A percentile compares a stretch with the other conserved stretches of the same genome.
These are phyloP conservation scores for Populus hybrid DNA, from an alignment of 441 rosid genomes.

Conservation along the genomic window DNA sequence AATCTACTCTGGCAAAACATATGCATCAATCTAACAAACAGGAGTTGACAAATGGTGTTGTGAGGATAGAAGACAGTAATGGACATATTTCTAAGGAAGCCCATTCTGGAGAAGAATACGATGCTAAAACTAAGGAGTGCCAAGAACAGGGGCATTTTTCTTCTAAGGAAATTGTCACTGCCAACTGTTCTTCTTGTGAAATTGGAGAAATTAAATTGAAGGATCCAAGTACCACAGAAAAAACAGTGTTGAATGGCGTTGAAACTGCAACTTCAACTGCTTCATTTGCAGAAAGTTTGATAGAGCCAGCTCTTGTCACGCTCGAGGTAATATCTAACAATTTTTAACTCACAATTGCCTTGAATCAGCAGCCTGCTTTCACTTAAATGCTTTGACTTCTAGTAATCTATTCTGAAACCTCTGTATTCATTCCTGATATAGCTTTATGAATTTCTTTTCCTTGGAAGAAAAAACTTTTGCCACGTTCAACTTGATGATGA, in stretches of 20 bases:
- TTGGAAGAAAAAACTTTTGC: not conserved
- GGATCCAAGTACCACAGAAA: conserved; percentile 44
- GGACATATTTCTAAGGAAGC: conserved; percentile 46
- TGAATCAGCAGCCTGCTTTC: not conserved
- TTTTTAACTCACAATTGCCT: not conserved
- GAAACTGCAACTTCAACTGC: conserved; percentile 40
- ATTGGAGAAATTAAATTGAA: conserved; percentile 47
- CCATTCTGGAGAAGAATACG: conserved; percentile 44
- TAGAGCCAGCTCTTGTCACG: conserved; percentile 96
- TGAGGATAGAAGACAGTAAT: conserved; percentile 49
- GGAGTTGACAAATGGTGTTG: conserved; percentile 50
- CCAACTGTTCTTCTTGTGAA: conserved; percentile 49
- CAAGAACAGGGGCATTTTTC: conserved; percentile 49
- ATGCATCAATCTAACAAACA: conserved; percentile 43
- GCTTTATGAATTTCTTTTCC: not conserved
- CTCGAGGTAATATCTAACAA: conserved; percentile 60
- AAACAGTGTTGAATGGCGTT: conserved; percentile 40
- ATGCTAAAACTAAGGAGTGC: conserved; percentile 58
- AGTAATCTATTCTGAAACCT: not conserved
- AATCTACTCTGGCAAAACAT: conserved; percentile 42
- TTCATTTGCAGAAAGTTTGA: conserved; percentile 72
- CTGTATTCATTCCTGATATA: not conserved
- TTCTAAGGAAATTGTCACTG: conserved; percentile 43
- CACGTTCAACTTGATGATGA: not conserved
- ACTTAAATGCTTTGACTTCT: not conserved